Conservation (phyloP, 768 basidiomycete species). For the Suillus luteus region DNA sequence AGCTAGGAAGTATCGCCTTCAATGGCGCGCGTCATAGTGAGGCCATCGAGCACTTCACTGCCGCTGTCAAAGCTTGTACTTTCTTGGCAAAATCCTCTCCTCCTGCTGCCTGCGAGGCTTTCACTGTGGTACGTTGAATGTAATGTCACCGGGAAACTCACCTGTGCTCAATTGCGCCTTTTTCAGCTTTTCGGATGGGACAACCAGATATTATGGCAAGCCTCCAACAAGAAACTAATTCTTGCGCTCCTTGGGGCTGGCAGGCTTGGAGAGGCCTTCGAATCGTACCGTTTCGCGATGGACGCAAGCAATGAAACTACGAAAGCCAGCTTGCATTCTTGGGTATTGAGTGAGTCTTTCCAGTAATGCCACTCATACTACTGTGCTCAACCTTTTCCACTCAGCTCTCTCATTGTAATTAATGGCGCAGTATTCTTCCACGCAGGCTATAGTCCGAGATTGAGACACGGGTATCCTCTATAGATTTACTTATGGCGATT, state of each 20-base stretch:
- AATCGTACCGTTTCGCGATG: neutral
- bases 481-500: neutral
- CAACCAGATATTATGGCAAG: neutral
- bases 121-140: neutral
- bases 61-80: neutral
- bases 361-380: neutral
- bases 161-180: neutral
- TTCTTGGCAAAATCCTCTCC: neutral
- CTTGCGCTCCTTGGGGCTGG: neutral
- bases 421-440: neutral
- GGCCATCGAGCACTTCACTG: neutral
- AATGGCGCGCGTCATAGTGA: neutral
- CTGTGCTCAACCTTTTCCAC: neutral
- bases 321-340: neutral
- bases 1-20: neutral
- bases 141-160: neutral
- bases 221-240: neutral
- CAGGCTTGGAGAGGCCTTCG: neutral
- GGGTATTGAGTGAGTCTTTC: neutral
- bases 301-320: neutral
- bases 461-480: neutral
- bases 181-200: slow-evolving; percentile 1
- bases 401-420: neutral
- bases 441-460: neutral
- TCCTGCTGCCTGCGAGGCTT: neutral